Base-by-base conservation (phyloP, 176 grass and related monocot species). In the Aegilops sharonensis region DNA sequence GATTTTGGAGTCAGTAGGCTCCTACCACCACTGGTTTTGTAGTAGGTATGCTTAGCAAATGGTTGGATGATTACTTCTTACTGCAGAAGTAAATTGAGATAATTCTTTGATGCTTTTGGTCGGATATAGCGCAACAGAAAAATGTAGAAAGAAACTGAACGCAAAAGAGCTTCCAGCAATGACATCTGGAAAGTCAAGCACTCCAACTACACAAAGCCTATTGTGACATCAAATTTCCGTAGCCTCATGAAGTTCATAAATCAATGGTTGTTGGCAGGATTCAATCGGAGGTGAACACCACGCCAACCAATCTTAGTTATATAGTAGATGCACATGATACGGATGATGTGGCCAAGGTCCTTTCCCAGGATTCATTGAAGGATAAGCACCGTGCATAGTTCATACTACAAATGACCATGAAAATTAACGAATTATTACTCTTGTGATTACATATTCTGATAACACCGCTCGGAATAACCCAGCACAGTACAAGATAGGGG, bases 221-320 rank as follows among this genome's bases (percentile, higher is more conserved):
- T 6, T 74, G 45, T 23, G 30, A 29, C n/a, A 60, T 81, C 1
- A 72, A 54, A 18, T 71, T 27, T 76, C 7, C 43, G 34, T 43
- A 50, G 56, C 11, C 12, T 57, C 68, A 27, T 20, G 45, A 81
- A 62, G 64, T 76, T 36, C 20, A 40, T 47, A 45, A 70, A 78
- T 63, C 20, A 62, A 62, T 69, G 60, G 35, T 48, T 81, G 78
- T 29, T 81, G 63, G 48, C 75, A 69, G 70, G 50, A 68, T 77
- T 76, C 60, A 81, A 75, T 89, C 62, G 0, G 25, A 85, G 36
- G 25, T 20, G 34, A 66, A 81, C 61, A 80, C 34, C 34, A 9
- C 56, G 61, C 82, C 78, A 85, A 85, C 78, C 27, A 77, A 37
- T 30, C 73, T 54, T 76, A 76, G 31, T 76, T 31, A 76, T 75